A percentile compares a stretch with the other conserved stretches of the same genome.
These are phyloP conservation scores for Suillus subalutaceus DNA, from an alignment of 768 basidiomycete genomes.

Conservation along the genomic window DNA sequence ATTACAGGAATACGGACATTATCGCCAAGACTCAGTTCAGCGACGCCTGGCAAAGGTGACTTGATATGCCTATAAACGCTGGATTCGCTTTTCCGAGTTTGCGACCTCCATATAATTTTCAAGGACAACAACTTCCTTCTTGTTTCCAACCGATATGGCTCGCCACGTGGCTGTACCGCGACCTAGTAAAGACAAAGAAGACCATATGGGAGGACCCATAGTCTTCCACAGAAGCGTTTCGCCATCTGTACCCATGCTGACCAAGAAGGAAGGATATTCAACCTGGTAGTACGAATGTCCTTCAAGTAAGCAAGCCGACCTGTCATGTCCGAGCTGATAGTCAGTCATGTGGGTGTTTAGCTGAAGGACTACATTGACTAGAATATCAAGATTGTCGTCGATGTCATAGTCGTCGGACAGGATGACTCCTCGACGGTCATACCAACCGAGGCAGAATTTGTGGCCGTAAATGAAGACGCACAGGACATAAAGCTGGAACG, in stretches of 20 bases:
- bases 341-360: not conserved
- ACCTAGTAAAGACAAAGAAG: slow-evolving; percentile 4
- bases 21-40: not conserved
- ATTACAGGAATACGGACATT: not conserved
- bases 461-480: not conserved
- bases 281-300: not conserved
- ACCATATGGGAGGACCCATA: not conserved
- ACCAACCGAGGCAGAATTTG: not conserved
- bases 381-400: not conserved
- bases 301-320: not conserved
- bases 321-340: not conserved
- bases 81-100: not conserved
- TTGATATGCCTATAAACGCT: not conserved
- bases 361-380: not conserved
- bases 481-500: not conserved
- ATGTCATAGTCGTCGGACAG: not conserved
- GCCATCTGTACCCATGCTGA: not conserved
- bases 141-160: not conserved
- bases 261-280: not conserved
- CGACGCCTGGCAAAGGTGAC: not conserved
- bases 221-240: not conserved
- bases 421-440: not conserved
- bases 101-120: not conserved
- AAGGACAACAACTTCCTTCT: not conserved
- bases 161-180: not conserved